Base-by-base conservation (phyloP, 192 early-diverging fungal species). In the Entomortierella parvispora region DNA sequence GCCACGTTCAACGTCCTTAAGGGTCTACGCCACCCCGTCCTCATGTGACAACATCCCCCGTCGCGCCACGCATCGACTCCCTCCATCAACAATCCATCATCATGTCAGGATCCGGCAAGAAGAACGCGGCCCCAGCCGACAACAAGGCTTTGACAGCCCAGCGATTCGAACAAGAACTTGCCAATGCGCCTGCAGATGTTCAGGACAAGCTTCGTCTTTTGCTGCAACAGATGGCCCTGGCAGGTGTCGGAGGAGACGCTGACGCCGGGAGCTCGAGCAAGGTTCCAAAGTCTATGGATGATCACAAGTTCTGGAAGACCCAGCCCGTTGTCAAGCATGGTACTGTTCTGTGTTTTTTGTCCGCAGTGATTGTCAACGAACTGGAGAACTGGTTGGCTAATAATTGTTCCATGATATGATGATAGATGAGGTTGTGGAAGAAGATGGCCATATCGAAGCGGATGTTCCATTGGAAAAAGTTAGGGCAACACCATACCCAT, bases 281-380 rank as follows among this genome's bases (percentile, higher is more conserved):
- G 34, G 74, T 58, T 8, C 74, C 74, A 43, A 86, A 86, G 57
- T 83, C 83, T 18, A 83, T 81, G 65, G 74, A 72, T 4, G 83
- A 87, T 28, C 93, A 97, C 84, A 90, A 96, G 84, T 99, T 99
- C 68, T 99, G 97, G 97, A 90, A 83, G 69, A 99, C 97, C 14
- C 97, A 99, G 79, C 97, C 97, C 11, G 97, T 99, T 17, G 91
- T 92, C 17, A 82, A 89, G 57, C 85, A 90, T 65, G 90, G 93
- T 83, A 83, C 1, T 32, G 15, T 7, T 29, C 22, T 10, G 33
- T 64, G 4, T 43, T 42, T 6, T 33, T 43, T 60, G 4, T 60
- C 3, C 12, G 43, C 62, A 22, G 29, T 58, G 28, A 17, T 59
- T 68, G 45, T 46, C 23, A n/a, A n/a, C 56, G 25, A 20, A 12